A percentile compares a stretch with the other conserved stretches of the same genome.
These are phyloP conservation scores for Pythium periplocum DNA, from an alignment of 352 stramenopile species.

Conservation along the genomic window DNA sequence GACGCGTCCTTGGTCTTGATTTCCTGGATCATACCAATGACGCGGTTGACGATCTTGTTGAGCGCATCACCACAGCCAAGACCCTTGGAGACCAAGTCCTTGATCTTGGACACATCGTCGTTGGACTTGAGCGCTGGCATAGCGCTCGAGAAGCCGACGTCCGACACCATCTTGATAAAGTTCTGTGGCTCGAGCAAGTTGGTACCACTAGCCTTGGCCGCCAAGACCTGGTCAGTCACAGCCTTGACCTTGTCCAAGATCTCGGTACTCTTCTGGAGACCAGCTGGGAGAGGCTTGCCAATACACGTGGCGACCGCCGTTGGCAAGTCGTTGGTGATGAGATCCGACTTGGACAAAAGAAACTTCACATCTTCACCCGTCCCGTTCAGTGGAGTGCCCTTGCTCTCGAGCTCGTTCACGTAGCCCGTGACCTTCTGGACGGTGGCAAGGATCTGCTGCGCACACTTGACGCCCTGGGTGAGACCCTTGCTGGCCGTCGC, in stretches of 20 bases:
- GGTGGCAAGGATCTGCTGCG: constrained; percentile 31
- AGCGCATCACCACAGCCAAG: background rate
- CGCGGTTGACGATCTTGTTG: constrained; percentile 5
- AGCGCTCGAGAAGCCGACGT: background rate
- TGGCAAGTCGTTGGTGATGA: constrained; percentile 36
- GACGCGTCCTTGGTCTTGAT: constrained; percentile 3
- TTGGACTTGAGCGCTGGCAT: background rate
- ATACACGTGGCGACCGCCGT: constrained; percentile 31
- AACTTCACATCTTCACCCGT: constrained; percentile 24
- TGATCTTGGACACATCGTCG: background rate
- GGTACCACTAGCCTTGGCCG: constrained; percentile 5
- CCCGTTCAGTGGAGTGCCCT: constrained; percentile 12
- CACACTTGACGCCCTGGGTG: constrained; percentile 27
- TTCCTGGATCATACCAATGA: constrained; percentile 5
- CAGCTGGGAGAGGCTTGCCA: constrained; percentile 22
- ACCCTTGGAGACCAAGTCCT: background rate
- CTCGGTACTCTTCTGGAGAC: constrained; percentile 8
- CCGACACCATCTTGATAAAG: background rate
- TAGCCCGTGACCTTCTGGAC: constrained; percentile 29
- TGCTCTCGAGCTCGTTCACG: constrained; percentile 25
- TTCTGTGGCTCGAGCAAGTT: background rate
- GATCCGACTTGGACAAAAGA: constrained; percentile 35
- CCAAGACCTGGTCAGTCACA: constrained; percentile 11
- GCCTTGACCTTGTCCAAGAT: constrained; percentile 25
- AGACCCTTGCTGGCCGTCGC: constrained; percentile 3